Evolutionary conservation across 768 basidiomycete species (phyloP), one percentile per base, ranked within the genome.

Genomic region (Termitomyces sp.): DNA sequence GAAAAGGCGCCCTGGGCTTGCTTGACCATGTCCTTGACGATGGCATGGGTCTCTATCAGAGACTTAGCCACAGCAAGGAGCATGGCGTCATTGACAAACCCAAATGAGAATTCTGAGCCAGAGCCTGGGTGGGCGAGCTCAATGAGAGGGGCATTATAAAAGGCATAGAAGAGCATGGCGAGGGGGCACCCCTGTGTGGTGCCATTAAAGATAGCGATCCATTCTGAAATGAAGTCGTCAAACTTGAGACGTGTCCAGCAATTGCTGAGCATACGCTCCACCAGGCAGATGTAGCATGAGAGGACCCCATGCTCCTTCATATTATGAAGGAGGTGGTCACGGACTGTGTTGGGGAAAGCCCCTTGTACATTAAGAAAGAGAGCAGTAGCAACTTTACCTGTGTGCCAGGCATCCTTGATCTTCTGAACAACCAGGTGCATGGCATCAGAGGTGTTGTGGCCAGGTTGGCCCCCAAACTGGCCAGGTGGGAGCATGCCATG

Each of bases 331-430:
- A 81, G 72, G 0, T 63, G 24, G 1, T 72, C 70, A 0, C 63
- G 70, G 8, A 73, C 74, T 0, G 72, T 73, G 60, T 74, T 80
- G 0, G 76, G 80, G 63, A 80, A 82, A 2, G 80, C 78, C 0
- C 74, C 79, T 65, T 79, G 68, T 0, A 82, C 71, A 60, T 83
- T 79, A 1, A 81, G 70, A 66, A 77, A 80, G 0, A 81, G 72
- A 0, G 71, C 66, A 0, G 71, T 72, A 0, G 66, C 76, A 0
- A 81, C 79, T 18, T 76, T 70, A 0, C 64, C 55, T 4, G 58
- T 51, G 0, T 72, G 44, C 80, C 79, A 81, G 0, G 75, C 73
- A 28, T 28, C 28, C 28, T 28, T 28, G 28, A 28, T 28, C 28
- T 28, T 28, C 28, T 28, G 28, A 28, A 1, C 71, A 0, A 80